Conservation (phyloP, 2,329 filamentous ascomycete species). For the Pseudogymnoascus sp. region DNA sequence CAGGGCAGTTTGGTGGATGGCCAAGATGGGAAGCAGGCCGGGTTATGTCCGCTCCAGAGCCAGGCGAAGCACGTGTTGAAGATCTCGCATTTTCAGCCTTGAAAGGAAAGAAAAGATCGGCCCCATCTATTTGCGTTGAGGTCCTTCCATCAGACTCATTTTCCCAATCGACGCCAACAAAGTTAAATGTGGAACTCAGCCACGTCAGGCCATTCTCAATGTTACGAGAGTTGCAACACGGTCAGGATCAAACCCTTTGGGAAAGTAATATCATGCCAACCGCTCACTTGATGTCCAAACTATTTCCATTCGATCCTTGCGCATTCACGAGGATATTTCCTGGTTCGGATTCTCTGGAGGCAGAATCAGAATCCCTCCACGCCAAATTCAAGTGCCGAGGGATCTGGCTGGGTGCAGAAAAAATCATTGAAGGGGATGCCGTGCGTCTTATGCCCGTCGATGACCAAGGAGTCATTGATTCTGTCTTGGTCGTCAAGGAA, state of each 20-base stretch:
- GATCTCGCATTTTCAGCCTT: background rate
- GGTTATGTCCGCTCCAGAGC: background rate
- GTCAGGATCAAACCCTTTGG: background rate
- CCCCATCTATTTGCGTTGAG: background rate
- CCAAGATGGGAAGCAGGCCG: slow-evolving; percentile 6
- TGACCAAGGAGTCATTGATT: background rate
- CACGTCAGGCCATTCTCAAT: slow-evolving; percentile 5
- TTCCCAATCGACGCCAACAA: background rate
- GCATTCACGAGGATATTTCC: background rate
- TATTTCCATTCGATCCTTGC: background rate
- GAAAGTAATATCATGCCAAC: slow-evolving; percentile 4
- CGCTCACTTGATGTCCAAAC: background rate
- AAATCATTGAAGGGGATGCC: slow-evolving; percentile 7
- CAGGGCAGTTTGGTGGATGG: background rate
- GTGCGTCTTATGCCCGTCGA: background rate
- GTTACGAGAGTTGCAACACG: slow-evolving; percentile 3
- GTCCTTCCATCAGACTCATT: slow-evolving; percentile 1
- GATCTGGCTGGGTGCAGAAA: slow-evolving; percentile 2
- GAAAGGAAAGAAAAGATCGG: background rate
- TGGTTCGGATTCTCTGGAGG: background rate
- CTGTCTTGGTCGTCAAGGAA: background rate
- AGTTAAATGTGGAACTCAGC: background rate
- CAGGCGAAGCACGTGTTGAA: background rate
- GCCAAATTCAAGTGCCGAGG: slow-evolving; percentile 2
- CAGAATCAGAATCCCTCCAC: background rate